These are phyloP conservation scores for Paramecium biaurelia DNA, from an alignment of 73 alveolate genomes.

Conservation along the genomic window DNA sequence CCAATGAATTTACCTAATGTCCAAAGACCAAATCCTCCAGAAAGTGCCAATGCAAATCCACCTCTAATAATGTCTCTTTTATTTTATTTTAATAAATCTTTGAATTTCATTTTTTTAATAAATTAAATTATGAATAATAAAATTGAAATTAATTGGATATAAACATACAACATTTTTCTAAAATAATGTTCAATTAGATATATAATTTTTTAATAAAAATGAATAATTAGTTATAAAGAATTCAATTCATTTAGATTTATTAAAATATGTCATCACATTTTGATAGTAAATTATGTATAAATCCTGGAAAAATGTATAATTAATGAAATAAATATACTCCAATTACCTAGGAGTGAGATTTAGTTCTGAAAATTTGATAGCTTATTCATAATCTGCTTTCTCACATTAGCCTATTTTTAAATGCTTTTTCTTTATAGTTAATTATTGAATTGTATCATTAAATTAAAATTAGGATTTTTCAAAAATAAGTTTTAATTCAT, in stretches of 20 bases:
- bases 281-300: neutral
- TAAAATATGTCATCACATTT: neutral
- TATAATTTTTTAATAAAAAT: neutral
- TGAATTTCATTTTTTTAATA: neutral
- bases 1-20: neutral
- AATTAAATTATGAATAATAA: neutral
- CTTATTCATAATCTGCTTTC: neutral
- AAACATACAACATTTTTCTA: too few species aligned
- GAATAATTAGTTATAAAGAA: neutral
- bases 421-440: neutral
- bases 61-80: neutral
- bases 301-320: neutral
- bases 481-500: neutral
- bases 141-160: neutral
- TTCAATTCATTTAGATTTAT: neutral
- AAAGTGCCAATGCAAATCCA: neutral
- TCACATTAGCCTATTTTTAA: neutral
- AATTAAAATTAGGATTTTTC: neutral
- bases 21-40: neutral
- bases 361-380: neutral
- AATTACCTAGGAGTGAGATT: neutral
- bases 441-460: neutral
- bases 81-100: neutral
- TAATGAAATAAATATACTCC: neutral
- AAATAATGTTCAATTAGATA: neutral